Evolutionary conservation across 305 asterid genomes (phyloP).

Genomic region (Euphrasia arctica): DNA sequence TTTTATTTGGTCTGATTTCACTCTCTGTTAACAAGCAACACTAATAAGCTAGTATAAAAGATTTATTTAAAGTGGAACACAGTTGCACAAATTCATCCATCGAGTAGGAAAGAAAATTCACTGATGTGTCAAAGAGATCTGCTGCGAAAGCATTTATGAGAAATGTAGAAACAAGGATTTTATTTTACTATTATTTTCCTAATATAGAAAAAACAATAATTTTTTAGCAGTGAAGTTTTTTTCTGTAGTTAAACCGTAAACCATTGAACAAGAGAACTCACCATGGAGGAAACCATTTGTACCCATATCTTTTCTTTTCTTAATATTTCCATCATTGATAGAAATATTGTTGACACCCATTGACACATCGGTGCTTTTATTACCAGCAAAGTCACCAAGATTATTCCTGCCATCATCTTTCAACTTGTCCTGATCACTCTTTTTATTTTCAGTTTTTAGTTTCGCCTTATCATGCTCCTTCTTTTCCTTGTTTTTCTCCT

Average conservation of each 20-base stretch:
- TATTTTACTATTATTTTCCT: background rate
- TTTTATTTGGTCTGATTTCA: constrained; percentile 56
- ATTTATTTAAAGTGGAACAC: constrained; percentile 25
- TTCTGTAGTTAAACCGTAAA: constrained; percentile 15
- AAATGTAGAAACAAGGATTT: constrained; percentile 6
- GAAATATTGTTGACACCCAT: constrained; percentile 25
- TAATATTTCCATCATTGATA: constrained; percentile 29
- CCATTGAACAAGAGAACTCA: constrained; percentile 39
- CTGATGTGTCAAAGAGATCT: constrained; percentile 11
- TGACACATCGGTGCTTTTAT: constrained; percentile 19
- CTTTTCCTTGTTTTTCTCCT: constrained; percentile 39
- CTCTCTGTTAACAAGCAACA: constrained; percentile 52
- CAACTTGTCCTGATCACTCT: constrained; percentile 27
- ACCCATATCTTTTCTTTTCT: constrained; percentile 40
- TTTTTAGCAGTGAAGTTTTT: constrained; percentile 14
- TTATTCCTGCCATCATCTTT: constrained; percentile 28
- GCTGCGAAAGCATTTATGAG: constrained; percentile 21
- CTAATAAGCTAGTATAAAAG: constrained; percentile 32
- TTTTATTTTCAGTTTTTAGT: constrained; percentile 31
- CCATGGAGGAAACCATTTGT: constrained; percentile 48
- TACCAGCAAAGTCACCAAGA: constrained; percentile 27
- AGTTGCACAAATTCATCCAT: constrained; percentile 24
- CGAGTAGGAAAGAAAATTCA: constrained; percentile 13
- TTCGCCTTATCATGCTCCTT: constrained; percentile 28
- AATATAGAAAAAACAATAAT: constrained; percentile 3